Percentiles rank a stretch among this genome's conserved stretches.
phyloP scores from a whole-genome alignment of 176 grass and related monocot genomes.

The Leersia perrieri region DNA sequence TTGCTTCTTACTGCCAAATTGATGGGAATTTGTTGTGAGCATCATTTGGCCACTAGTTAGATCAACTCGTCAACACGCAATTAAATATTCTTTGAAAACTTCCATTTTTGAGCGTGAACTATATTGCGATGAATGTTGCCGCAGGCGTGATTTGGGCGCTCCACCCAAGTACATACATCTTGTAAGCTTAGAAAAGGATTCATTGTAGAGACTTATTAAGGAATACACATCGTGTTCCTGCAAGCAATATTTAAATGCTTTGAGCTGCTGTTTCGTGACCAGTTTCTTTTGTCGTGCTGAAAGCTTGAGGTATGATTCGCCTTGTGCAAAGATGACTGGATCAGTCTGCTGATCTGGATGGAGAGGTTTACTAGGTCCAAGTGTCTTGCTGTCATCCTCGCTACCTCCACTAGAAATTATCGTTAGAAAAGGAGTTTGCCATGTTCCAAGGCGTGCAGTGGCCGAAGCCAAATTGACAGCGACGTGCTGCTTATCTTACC shows the following conservation, averaged over 20 bases:
- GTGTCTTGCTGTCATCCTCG: neutral
- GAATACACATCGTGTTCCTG: constrained; percentile 14
- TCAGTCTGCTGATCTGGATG: neutral
- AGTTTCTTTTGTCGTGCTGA: neutral
- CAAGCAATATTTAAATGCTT: neutral
- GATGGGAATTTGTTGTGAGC: constrained; percentile 18
- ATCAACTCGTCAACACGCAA: neutral
- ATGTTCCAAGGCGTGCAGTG: neutral
- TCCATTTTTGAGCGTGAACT: neutral
- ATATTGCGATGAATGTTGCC: neutral
- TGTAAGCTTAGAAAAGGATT: constrained; percentile 4
- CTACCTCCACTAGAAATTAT: neutral
- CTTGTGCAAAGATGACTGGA: neutral
- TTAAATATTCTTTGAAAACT: constrained; percentile 19
- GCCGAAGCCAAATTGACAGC: neutral
- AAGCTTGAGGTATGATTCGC: neutral
- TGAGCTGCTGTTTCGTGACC: neutral
- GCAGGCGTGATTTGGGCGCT: neutral
- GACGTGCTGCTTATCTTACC: constrained; percentile 31
- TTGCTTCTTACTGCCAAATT: constrained; percentile 5
- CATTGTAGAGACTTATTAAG: neutral
- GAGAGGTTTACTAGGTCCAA: neutral
- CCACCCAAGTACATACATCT: neutral
- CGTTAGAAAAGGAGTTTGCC: neutral
- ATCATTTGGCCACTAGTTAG: neutral